Percentiles rank a stretch among this genome's conserved stretches.
Evolutionary conservation across 495 filamentous ascomycete species (phyloP).

Genomic region (Xylaria scruposa): DNA sequence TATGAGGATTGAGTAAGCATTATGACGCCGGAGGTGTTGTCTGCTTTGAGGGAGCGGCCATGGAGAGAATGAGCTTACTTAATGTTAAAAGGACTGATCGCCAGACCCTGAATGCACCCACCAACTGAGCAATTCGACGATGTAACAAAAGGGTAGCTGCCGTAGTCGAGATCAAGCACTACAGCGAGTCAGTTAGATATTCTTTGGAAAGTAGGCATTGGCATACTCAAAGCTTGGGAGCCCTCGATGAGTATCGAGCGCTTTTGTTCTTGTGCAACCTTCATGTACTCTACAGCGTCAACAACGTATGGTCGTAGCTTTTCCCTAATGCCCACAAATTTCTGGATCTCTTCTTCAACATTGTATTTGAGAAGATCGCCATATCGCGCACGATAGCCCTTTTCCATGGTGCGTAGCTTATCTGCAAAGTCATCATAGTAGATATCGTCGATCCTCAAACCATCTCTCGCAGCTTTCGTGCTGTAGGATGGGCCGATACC

Average conservation of each 20-base stretch:
- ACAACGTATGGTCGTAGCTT: constrained; percentile 70
- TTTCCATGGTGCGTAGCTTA: constrained; percentile 69
- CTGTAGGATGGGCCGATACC: constrained; percentile 85
- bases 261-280: constrained; percentile 61
- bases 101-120: constrained; percentile 77
- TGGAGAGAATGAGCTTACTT: constrained; percentile 31
- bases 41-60: constrained; percentile 25
- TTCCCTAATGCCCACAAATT: constrained; percentile 66
- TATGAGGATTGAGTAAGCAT: constrained; percentile 37
- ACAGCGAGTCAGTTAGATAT: constrained; percentile 22
- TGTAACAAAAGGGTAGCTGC: constrained; percentile 87
- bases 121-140: constrained; percentile 77
- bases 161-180: constrained; percentile 55
- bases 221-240: constrained; percentile 74
- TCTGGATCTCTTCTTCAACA: constrained; percentile 77
- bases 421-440: constrained; percentile 74
- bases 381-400: constrained; percentile 73
- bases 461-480: constrained; percentile 77
- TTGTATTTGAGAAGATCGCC: constrained; percentile 77
- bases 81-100: constrained; percentile 59
- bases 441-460: constrained; percentile 77
- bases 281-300: constrained; percentile 69
- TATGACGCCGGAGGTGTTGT: constrained; percentile 31
- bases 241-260: constrained; percentile 80
- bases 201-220: background rate